Percentiles rank a stretch among this genome's conserved stretches.
Conservation (phyloP, 192 early-diverging fungal genomes). For the Coemansia javaensis region DNA sequence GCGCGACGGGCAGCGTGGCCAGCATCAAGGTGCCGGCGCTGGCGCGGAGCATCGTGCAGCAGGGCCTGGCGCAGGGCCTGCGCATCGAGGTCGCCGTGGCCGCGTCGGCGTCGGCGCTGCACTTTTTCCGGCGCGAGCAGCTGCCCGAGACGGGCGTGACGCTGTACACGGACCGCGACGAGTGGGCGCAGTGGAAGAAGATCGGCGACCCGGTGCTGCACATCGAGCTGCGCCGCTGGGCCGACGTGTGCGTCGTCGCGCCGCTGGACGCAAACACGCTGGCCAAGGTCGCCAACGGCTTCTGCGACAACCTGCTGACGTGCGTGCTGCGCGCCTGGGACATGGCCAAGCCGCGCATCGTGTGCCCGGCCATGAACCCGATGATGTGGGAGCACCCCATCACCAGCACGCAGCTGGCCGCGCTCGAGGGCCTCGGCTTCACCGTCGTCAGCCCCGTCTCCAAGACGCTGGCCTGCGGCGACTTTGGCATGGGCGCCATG, state of each 20-base stretch:
- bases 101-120: conserved; percentile 73
- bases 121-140: conserved; percentile 71
- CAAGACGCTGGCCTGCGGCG: conserved; percentile 89
- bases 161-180: conserved; percentile 76
- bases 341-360: conserved; percentile 60
- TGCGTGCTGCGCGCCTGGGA: conserved; percentile 91
- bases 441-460: conserved; percentile 69
- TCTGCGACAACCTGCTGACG: conserved; percentile 92
- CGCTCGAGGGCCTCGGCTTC: conserved; percentile 58
- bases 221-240: conserved; percentile 92
- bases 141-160: conserved; percentile 49
- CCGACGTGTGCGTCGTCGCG: conserved; percentile 81
- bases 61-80: conserved; percentile 6
- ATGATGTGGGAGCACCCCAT: conserved; percentile 95
- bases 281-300: conserved; percentile 82
- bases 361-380: conserved; percentile 97
- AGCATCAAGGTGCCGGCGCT: conserved; percentile 82
- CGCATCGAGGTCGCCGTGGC: conserved; percentile 72
- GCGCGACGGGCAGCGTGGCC: conserved; percentile 86
- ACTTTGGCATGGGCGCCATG: conserved; percentile 88
- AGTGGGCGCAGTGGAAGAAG: conserved; percentile 84
- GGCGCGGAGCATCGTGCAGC: conserved; percentile 21
- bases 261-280: conserved; percentile 94
- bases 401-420: conserved; percentile 64
- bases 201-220: conserved; percentile 90